These are phyloP conservation scores for Rubia peregrina DNA, from an alignment of 305 asterid genomes.

Conservation along the genomic window DNA sequence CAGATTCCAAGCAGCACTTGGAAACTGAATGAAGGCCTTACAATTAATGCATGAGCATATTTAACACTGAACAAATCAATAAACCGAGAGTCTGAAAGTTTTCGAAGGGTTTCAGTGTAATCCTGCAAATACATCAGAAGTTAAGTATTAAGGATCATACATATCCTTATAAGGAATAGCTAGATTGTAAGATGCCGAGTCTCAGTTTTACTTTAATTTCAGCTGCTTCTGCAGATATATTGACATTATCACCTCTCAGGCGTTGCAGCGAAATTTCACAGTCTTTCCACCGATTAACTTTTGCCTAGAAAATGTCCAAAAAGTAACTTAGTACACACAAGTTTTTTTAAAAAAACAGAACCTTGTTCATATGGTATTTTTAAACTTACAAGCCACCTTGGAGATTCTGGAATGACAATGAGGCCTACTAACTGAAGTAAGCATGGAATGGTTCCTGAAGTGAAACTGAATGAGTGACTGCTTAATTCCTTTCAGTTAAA, in stretches of 20 bases:
- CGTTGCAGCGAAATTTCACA: slow-evolving; percentile 53
- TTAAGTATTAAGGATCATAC: slow-evolving; percentile 1
- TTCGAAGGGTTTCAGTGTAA: slow-evolving; percentile 44
- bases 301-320: slow-evolving; percentile 48
- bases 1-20: background rate
- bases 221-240: slow-evolving; percentile 58
- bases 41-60: slow-evolving; percentile 67
- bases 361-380: background rate
- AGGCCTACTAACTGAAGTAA: slow-evolving; percentile 65
- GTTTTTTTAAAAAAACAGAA: background rate
- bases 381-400: slow-evolving; percentile 81
- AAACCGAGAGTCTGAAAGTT: slow-evolving; percentile 41
- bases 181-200: background rate
- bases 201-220: slow-evolving; percentile 51
- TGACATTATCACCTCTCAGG: slow-evolving; percentile 51
- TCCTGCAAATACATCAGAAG: slow-evolving; percentile 16
- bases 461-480: background rate
- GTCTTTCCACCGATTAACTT: slow-evolving; percentile 50
- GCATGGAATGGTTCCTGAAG: slow-evolving; percentile 75
- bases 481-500: background rate
- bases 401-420: slow-evolving; percentile 81
- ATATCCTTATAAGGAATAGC: slow-evolving; percentile 10
- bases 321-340: background rate
- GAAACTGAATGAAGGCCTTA: slow-evolving; percentile 25
- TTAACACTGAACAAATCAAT: slow-evolving; percentile 66